A percentile compares a stretch with the other conserved stretches of the same genome.
phyloP scores from a whole-genome alignment of 257 asterid species.

The Scutellaria barbata region DNA sequence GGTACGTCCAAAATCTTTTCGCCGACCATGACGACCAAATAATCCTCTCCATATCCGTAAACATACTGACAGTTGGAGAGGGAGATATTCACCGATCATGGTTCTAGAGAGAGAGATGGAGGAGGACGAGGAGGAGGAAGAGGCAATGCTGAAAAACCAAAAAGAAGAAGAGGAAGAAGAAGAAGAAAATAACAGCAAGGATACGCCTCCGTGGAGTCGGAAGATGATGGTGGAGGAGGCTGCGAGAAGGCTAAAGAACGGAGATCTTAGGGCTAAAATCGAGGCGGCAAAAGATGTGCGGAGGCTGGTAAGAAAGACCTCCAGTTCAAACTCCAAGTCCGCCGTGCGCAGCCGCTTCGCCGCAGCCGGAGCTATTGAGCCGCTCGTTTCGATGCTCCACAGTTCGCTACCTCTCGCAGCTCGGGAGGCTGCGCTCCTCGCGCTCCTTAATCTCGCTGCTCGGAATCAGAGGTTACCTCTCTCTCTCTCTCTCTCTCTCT shows the following conservation, averaged over 20 bases:
- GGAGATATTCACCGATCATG: constrained; percentile 32
- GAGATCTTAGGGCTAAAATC: constrained; percentile 62
- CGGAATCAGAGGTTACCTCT: constrained; percentile 67
- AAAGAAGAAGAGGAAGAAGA: constrained; percentile 35
- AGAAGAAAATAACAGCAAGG: constrained; percentile 20
- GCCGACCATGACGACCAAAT: constrained; percentile 22
- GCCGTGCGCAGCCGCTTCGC: constrained; percentile 73
- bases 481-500: constrained; percentile 7
- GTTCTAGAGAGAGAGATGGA: constrained; percentile 47
- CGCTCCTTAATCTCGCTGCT: constrained; percentile 91
- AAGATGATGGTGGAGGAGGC: constrained; percentile 59
- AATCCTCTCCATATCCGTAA: constrained; percentile 23
- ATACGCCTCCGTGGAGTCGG: constrained; percentile 40
- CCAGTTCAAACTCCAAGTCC: constrained; percentile 60
- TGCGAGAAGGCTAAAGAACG: constrained; percentile 59
- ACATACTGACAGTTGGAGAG: constrained; percentile 28
- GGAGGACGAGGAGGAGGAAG: constrained; percentile 52
- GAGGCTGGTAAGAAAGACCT: constrained; percentile 72
- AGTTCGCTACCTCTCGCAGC: constrained; percentile 56
- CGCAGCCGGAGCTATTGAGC: constrained; percentile 84
- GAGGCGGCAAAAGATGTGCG: constrained; percentile 87
- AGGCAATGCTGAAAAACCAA: constrained; percentile 44
- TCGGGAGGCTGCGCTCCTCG: constrained; percentile 84
- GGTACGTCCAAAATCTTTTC: constrained; percentile 26
- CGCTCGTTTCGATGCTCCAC: constrained; percentile 78